Evolutionary conservation across 805 yeast genomes (phyloP).

Genomic region (Candida loeiensis): DNA sequence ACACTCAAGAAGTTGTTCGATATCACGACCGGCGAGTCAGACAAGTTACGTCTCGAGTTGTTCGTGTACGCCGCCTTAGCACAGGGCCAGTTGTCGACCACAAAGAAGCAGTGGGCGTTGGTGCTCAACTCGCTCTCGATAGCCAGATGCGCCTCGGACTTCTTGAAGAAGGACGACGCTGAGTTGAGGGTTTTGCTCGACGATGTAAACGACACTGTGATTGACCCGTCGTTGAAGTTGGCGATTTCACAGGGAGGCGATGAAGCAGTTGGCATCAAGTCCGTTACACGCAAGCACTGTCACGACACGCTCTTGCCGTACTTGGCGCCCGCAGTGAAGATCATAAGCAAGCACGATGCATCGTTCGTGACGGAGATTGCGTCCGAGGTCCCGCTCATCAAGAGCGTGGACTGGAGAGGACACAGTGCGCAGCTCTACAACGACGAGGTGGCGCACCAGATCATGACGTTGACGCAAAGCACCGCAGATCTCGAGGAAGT

Average conservation of each 20-base stretch:
- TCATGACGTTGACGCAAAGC: conserved; percentile 37
- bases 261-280: conserved; percentile 6
- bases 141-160: conserved; percentile 61
- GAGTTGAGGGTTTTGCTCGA: conserved; percentile 40
- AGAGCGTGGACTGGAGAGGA: conserved; percentile 46
- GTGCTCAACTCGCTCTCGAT: conserved; percentile 54
- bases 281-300: conserved; percentile 13
- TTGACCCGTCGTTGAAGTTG: conserved; percentile 65
- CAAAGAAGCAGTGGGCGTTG: conserved; percentile 51
- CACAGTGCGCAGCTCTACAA: conserved; percentile 61
- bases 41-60: conserved; percentile 25
- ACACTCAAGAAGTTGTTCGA: conserved; percentile 42
- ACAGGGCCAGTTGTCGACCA: conserved; percentile 49
- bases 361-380: conserved; percentile 33
- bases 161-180: conserved; percentile 25
- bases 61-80: conserved; percentile 45
- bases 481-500: conserved; percentile 48
- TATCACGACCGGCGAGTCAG: conserved; percentile 37
- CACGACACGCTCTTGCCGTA: conserved; percentile 27
- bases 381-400: conserved; percentile 23
- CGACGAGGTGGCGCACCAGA: conserved; percentile 64
- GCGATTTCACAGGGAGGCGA: conserved; percentile 41
- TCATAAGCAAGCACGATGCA: conserved; percentile 38
- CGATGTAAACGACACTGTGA: conserved; percentile 53
- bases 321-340: conserved; percentile 37